Percentiles rank a stretch among this genome's conserved stretches.
These are phyloP conservation scores for Penicillium atrosanguineum DNA, from an alignment of 495 filamentous ascomycete genomes.

Conservation along the genomic window DNA sequence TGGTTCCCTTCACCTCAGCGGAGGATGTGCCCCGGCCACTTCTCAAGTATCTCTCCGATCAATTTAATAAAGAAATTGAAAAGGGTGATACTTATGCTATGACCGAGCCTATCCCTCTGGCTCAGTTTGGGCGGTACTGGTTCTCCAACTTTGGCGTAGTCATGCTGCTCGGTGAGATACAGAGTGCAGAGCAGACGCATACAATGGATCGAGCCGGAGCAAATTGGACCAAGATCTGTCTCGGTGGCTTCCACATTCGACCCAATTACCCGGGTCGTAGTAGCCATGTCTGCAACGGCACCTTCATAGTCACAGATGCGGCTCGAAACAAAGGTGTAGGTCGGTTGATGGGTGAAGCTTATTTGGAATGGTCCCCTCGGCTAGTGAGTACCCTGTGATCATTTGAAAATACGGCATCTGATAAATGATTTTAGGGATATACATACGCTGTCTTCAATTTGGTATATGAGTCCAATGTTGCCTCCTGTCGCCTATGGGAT, in stretches of 20 bases:
- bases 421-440: constrained; percentile 61
- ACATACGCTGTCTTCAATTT: constrained; percentile 97
- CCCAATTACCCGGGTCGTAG: constrained; percentile 96
- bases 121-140: constrained; percentile 86
- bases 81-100: constrained; percentile 96
- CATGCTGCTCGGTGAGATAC: constrained; percentile 84
- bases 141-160: constrained; percentile 92
- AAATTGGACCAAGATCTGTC: constrained; percentile 81
- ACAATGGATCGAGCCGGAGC: constrained; percentile 53
- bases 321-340: constrained; percentile 89
- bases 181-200: constrained; percentile 58
- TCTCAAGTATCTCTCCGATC: constrained; percentile 75
- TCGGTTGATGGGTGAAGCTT: constrained; percentile 88
- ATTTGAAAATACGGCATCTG: background rate
- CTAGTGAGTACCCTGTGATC: constrained; percentile 51
- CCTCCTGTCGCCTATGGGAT: constrained; percentile 95
- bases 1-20: constrained; percentile 79
- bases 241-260: constrained; percentile 96
- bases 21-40: constrained; percentile 72
- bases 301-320: constrained; percentile 88
- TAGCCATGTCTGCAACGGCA: constrained; percentile 95
- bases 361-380: constrained; percentile 91
- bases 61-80: constrained; percentile 92
- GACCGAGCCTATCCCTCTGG: constrained; percentile 70
- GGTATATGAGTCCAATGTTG: constrained; percentile 96